Conservation (phyloP, 2,329 filamentous ascomycete species). For the Incumbomyces lentus region DNA sequence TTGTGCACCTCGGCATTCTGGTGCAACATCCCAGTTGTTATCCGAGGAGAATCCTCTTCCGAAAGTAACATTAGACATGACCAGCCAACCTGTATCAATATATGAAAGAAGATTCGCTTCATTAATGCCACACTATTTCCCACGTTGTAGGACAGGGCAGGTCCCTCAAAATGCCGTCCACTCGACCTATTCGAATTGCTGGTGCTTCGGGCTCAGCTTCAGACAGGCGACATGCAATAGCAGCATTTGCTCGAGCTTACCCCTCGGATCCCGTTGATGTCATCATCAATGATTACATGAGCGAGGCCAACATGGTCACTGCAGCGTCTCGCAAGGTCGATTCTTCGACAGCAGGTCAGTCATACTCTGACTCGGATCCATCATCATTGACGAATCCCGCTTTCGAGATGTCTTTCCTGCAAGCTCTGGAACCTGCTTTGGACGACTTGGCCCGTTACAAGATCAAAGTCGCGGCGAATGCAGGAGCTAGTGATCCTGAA, state of each 20-base stretch:
- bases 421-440: slow-evolving; percentile 35
- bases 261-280: slow-evolving; percentile 37
- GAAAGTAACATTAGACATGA: no score
- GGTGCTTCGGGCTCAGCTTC: slow-evolving; percentile 36
- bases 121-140: no score
- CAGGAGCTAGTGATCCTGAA: slow-evolving; percentile 33
- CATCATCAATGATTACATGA: slow-evolving; percentile 39
- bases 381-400: slow-evolving; percentile 26
- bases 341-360: slow-evolving; percentile 21
- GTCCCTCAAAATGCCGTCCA: not conserved
- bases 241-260: slow-evolving; percentile 32
- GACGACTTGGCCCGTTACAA: slow-evolving; percentile 30
- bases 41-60: no score
- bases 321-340: slow-evolving; percentile 31
- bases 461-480: slow-evolving; percentile 37
- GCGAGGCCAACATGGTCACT: slow-evolving; percentile 43
- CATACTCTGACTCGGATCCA: slow-evolving; percentile 11
- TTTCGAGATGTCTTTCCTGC: slow-evolving; percentile 44
- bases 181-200: slow-evolving; percentile 7
- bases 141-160: no score
- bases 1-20: no score
- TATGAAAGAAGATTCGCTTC: no score
- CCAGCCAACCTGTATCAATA: no score
- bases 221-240: slow-evolving; percentile 36
- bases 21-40: no score